These are phyloP conservation scores for Vicia sativa DNA, from an alignment of 306 rosid species.

Conservation along the genomic window DNA sequence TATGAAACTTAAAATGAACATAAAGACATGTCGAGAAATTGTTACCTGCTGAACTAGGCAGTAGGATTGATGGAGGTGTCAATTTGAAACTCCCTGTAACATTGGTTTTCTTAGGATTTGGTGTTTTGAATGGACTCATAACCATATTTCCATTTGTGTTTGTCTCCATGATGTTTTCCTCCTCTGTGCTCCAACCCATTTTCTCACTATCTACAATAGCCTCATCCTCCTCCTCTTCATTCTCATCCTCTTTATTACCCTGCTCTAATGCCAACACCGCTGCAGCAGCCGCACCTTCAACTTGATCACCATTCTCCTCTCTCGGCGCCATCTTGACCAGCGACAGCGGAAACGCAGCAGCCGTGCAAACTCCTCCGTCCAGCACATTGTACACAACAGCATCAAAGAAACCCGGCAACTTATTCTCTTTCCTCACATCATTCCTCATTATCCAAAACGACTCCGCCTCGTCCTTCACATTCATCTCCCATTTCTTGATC, in stretches of 20 bases:
- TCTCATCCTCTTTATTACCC: slow-evolving; percentile 18
- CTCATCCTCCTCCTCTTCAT: slow-evolving; percentile 40
- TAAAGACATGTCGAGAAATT: neutral
- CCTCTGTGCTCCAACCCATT: slow-evolving; percentile 48
- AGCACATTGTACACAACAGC: slow-evolving; percentile 44
- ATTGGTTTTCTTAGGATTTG: slow-evolving; percentile 16
- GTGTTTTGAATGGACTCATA: slow-evolving; percentile 14
- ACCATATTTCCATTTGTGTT: neutral
- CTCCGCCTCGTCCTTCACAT: slow-evolving; percentile 34
- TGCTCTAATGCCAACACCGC: slow-evolving; percentile 7
- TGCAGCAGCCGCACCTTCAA: neutral
- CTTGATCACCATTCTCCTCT: slow-evolving; percentile 30
- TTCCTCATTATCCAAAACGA: slow-evolving; percentile 59
- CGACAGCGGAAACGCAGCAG: slow-evolving; percentile 45
- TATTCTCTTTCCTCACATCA: slow-evolving; percentile 46
- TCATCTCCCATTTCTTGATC: slow-evolving; percentile 54
- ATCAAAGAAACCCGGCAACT: slow-evolving; percentile 54
- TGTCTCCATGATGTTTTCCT: slow-evolving; percentile 34
- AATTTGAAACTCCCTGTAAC: slow-evolving; percentile 7
- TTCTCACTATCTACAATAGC: slow-evolving; percentile 43
- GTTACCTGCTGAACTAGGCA: slow-evolving; percentile 44
- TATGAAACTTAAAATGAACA: slow-evolving; percentile 5
- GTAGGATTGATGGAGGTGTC: neutral
- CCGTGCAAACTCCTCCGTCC: slow-evolving; percentile 46
- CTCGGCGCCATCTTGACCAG: slow-evolving; percentile 34